phyloP scores from a whole-genome alignment of 441 rosid genomes.

The Adansonia grandidieri region DNA sequence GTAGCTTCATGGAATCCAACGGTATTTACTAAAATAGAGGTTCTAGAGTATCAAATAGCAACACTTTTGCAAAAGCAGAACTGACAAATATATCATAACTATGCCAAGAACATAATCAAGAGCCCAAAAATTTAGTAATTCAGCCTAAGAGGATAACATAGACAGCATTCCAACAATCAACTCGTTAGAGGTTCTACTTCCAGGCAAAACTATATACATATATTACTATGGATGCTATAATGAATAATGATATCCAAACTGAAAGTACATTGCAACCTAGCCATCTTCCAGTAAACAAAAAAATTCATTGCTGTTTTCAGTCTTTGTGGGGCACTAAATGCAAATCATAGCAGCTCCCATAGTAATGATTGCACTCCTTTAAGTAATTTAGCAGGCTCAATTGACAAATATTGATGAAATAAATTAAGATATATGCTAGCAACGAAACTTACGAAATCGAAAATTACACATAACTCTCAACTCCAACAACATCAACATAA shows the following conservation, averaged over 20 bases:
- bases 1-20: too few relatives aligned
- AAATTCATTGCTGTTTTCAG: not conserved
- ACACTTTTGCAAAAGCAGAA: not conserved
- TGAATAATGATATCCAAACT: not conserved
- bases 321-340: not conserved
- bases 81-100: not conserved
- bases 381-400: not conserved
- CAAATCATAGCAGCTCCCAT: too few relatives aligned
- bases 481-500: not conserved
- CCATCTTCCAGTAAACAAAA: not conserved
- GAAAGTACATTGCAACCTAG: conserved; percentile 22
- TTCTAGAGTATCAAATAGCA: not conserved
- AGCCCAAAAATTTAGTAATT: not conserved
- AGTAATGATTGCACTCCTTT: not conserved
- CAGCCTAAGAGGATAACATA: not conserved
- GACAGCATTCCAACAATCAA: not conserved
- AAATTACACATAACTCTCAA: not conserved
- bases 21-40: not conserved
- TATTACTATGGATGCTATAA: not conserved
- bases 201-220: not conserved
- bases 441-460: conserved; percentile 31
- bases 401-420: not conserved
- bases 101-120: not conserved
- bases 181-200: not conserved
- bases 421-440: not conserved